Evolutionary conservation across 2,329 filamentous ascomycete species (phyloP), one percentile per base, ranked within the genome.

Genomic region (Penicillium paneum): DNA sequence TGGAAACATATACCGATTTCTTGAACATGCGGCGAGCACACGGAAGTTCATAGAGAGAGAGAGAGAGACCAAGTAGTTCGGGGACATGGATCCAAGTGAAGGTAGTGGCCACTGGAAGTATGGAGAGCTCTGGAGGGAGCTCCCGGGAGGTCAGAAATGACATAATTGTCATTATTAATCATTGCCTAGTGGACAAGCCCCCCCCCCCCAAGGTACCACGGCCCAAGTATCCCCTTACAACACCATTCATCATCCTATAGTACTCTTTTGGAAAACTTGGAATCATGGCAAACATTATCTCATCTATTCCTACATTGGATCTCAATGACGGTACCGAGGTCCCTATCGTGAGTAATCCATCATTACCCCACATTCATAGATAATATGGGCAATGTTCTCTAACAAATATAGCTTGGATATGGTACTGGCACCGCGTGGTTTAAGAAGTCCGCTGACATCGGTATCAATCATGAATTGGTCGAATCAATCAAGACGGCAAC

Each of bases 361-460:
- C 24, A 17, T 8, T 26, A 35, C 10, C 32, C 28, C 17, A n/a
- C 29, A 15, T 24, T 8, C 26, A 28, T 28, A 8, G 7, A 28
- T 28, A 28, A n/a, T 34, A 24, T 11, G 19, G 42, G 13, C 12
- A 34, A 38, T 31, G 3, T 44, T 31, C 15, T 41, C 54, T 59
- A 21, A 61, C 21, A 15, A 24, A 39, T 11, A 5, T 46, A 83
- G 81, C 70, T 87, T 17, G 83, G 76, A 21, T 87, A 83, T 70
- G 84, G 84, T 26, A 82, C 81, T 0, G 85, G 85, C 29, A 87
- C 85, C 1, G 82, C 83, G 1, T 87, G 83, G 83, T 86, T 76
- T 68, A 88, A 88, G 69, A 70, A 60, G 1, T 73, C 74, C 2
- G 75, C 77, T 8, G 76, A 73, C 42, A 74, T 64, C 11, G 58